Base-by-base conservation (phyloP, 2,329 filamentous ascomycete genomes). In the Monilinia polystroma region DNA sequence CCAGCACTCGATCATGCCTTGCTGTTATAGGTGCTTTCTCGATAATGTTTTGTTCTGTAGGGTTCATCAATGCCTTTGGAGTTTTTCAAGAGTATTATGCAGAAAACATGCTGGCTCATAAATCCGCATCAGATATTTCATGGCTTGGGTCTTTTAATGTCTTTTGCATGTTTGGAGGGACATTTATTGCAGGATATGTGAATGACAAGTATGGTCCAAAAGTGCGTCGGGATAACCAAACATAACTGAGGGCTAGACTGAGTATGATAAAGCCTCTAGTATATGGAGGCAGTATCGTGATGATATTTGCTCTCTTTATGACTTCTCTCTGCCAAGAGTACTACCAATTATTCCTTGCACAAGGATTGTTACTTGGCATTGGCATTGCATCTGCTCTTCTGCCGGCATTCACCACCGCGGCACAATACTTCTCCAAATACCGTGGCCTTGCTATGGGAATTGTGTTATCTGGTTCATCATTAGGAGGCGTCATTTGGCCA, bases 401-500 rank as follows among this genome's bases (percentile, higher is more conserved):
- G 32, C 76, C 60, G 64, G 74, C 63, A 56, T 66, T 74, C 6
- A 43, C 63, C 5, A 65, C 35, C 16, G 67, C 69, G 7, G 58
- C 63, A 4, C 68, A 64, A 29, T 66, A 68, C 52, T 73, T 75
- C 57, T 29, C 57, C 8, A 63, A 60, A 11, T 49, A 63, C 49
- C 71, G 72, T 12, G 71, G 66, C 4, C 55, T 70, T 14, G 66
- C 75, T 62, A 68, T 69, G 58, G 76, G 66, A 59, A 72, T 67
- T 65, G 72, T 56, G 57, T 71, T 63, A 8, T 73, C 75, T 4
- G 76, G 76, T 2, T 76, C 76, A 8, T 76, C 74, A 1, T 67
- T 78, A 4, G 76, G 78, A 7, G 76, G 76, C 10, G 68, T 78
- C 5, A 68, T 78, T 53, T 77, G 72, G 72, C 77, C 77, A 2